Evolutionary conservation across 2,329 filamentous ascomycete species (phyloP), one percentile per base, ranked within the genome.

Genomic region (Diaporthe sp.): DNA sequence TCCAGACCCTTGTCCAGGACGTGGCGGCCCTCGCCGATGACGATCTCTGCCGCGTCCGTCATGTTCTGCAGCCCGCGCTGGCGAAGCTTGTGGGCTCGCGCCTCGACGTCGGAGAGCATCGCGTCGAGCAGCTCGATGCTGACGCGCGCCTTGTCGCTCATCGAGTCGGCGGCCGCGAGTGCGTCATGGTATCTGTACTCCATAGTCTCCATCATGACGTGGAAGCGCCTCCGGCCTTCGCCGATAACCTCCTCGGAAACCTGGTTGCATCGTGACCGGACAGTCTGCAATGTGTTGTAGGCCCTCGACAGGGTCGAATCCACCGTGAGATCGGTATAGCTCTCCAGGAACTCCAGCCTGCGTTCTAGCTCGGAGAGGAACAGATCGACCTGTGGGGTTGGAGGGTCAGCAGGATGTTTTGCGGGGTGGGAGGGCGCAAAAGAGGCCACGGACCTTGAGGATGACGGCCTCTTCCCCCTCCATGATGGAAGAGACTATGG

Each of bases 241-340:
- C 95, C 97, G 78, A 98, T 91, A 61, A 98, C 90, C 81, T 97
- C 96, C 76, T 95, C 96, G 0, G 96, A 97, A 27, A 96, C 95
- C 77, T 96, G 92, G 51, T 94, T 95, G 83, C 97, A 99, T 79
- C 95, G 92, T 77, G 95, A 92, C 75, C 96, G 92, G 35, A 99
- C 96, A 10, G 94, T 92, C 80, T 96, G 93, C 2, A 99, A 87
- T 0, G 96, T 97, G 22, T 92, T 88, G 83, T 97, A 97, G 27
- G 96, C 95, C 77, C 94, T 91, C 56, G 94, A 92, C 72, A 98
- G 92, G 80, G 94, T 94, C 58, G 93, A 89, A 82, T 99, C 97
- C 78, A 97, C 89, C 76, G 93, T 93, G 74, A 95, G 85, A 80
- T 97, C 94, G 77, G 94, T 93, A 80, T 97, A 98, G 77, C 91